Percentiles rank a stretch among this genome's conserved stretches.
phyloP scores from a whole-genome alignment of 2,329 filamentous ascomycete species.

The Paramyrothecium sp. region DNA sequence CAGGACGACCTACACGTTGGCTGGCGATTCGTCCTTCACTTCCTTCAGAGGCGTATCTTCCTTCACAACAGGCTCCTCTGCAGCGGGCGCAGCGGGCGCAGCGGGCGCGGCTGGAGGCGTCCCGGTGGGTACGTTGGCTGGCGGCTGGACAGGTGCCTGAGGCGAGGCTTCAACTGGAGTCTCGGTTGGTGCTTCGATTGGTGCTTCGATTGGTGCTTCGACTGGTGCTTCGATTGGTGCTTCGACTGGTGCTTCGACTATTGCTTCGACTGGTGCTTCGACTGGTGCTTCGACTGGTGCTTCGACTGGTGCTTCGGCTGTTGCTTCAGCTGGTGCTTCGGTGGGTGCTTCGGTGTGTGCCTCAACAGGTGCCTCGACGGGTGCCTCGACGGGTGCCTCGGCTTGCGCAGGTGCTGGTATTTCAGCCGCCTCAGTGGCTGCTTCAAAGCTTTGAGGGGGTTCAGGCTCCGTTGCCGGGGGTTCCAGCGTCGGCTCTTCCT shows the following conservation, averaged over 20 bases:
- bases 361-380: background rate
- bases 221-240: background rate
- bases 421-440: too few relatives aligned
- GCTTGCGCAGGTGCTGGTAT: constrained; percentile 3
- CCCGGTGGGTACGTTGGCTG: background rate
- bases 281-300: background rate
- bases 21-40: background rate
- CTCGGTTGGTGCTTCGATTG: too few relatives aligned
- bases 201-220: too few relatives aligned
- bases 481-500: constrained; percentile 3
- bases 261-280: too few relatives aligned
- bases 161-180: background rate
- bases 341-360: constrained; percentile 3
- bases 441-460: too few relatives aligned
- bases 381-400: constrained; percentile 4
- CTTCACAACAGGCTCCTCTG: background rate
- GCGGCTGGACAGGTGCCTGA: background rate
- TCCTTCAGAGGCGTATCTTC: background rate
- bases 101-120: background rate
- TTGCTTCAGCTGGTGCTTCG: background rate
- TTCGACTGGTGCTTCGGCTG: constrained; percentile 1
- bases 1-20: background rate
- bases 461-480: background rate
- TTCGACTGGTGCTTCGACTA: background rate
- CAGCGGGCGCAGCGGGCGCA: background rate